phyloP scores from a whole-genome alignment of 208 protist genomes.

The Acanthamoeba royreba region DNA sequence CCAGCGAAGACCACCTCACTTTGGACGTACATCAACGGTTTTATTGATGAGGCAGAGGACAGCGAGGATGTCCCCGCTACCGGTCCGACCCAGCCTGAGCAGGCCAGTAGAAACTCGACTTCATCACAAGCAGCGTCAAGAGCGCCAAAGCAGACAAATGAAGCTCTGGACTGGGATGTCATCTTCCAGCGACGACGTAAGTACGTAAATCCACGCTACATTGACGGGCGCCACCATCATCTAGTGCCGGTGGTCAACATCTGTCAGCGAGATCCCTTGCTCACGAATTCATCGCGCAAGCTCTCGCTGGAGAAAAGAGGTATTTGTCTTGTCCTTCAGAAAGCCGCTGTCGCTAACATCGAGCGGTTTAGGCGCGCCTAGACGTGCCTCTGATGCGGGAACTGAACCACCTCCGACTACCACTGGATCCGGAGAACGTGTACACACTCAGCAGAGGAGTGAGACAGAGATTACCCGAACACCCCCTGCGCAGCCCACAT shows the following conservation, averaged over 20 bases:
- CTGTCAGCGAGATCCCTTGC: neutral
- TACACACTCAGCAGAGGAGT: too few relatives aligned
- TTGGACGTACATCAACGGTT: constrained; percentile 27
- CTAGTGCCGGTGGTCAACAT: constrained; percentile 28
- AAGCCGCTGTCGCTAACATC: neutral
- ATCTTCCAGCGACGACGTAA: neutral
- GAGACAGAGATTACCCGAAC: too few relatives aligned
- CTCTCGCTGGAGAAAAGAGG: neutral
- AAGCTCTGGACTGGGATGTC: neutral
- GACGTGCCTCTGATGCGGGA: too few relatives aligned
- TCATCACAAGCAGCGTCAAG: neutral
- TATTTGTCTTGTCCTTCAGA: neutral
- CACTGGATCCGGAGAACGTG: too few relatives aligned
- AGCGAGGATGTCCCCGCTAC: neutral
- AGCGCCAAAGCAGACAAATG: neutral
- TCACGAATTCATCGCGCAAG: neutral
- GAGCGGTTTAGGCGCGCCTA: neutral
- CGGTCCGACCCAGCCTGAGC: neutral
- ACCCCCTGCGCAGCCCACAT: too few relatives aligned
- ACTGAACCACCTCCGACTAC: too few relatives aligned
- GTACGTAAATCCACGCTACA: constrained; percentile 17
- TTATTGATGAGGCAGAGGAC: too few relatives aligned
- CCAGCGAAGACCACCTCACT: neutral
- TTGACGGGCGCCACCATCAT: constrained; percentile 31
- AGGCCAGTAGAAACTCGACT: neutral